Evolutionary conservation across 2,329 filamentous ascomycete genomes (phyloP).

Genomic region (Verruconis gallopava): DNA sequence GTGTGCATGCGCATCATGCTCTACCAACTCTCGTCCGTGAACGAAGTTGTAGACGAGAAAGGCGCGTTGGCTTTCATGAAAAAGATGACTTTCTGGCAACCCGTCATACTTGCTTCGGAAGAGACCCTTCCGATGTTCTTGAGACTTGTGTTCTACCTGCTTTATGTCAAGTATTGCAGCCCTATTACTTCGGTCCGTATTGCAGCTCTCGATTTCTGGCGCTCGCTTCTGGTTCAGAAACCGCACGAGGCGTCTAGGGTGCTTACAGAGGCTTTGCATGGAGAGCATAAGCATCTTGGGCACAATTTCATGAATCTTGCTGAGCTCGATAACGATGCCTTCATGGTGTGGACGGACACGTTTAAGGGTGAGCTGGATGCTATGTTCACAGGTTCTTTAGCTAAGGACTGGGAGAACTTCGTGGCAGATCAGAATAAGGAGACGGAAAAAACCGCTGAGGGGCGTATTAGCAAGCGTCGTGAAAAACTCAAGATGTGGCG

Average conservation of each 20-base stretch:
- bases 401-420: conserved; percentile 78
- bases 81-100: conserved; percentile 91
- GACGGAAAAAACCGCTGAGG: conserved; percentile 62
- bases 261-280: conserved; percentile 56
- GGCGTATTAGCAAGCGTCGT: conserved; percentile 58
- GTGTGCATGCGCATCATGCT: conserved; percentile 70
- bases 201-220: conserved; percentile 71
- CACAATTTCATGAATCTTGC: conserved; percentile 72
- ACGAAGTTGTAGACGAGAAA: conserved; percentile 46
- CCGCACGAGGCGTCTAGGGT: conserved; percentile 66
- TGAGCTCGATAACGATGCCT: conserved; percentile 78
- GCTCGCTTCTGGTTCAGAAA: conserved; percentile 89
- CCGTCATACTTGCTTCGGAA: conserved; percentile 68
- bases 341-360: conserved; percentile 77
- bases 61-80: conserved; percentile 55
- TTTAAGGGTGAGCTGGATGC: conserved; percentile 66
- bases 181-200: conserved; percentile 52
- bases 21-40: conserved; percentile 69
- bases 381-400: conserved; percentile 70
- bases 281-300: conserved; percentile 58
- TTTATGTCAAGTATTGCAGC: conserved; percentile 80
- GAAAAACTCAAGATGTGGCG: conserved; percentile 77
- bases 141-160: conserved; percentile 77
- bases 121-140: conserved; percentile 71
- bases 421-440: conserved; percentile 68